phyloP scores from a whole-genome alignment of 495 filamentous ascomycete species.

The Podospora comata region DNA sequence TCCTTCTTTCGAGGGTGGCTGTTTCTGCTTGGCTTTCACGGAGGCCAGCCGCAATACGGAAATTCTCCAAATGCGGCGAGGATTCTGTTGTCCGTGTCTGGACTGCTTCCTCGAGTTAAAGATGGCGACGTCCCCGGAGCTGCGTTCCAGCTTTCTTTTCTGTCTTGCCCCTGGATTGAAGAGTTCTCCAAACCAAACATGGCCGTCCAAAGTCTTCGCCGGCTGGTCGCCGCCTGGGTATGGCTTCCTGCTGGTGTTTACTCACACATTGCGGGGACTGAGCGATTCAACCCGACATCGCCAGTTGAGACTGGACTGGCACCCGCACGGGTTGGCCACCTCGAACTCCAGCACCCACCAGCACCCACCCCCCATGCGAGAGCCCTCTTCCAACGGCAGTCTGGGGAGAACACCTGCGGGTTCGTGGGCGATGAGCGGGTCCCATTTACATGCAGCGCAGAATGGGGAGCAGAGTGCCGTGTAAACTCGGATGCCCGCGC shows the following conservation, averaged over 20 bases:
- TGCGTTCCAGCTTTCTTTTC: background rate
- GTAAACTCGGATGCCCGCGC: conserved; percentile 12
- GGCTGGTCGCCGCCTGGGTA: conserved; percentile 16
- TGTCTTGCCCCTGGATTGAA: background rate
- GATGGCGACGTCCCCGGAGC: background rate
- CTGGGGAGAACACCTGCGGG: conserved; percentile 14
- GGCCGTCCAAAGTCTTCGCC: conserved; percentile 15
- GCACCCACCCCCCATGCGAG: background rate
- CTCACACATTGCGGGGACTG: conserved; percentile 10
- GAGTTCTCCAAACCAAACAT: conserved; percentile 2
- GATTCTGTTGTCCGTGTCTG: too few species aligned
- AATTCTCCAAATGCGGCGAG: too few species aligned
- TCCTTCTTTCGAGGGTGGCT: too few species aligned
- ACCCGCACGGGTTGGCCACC: background rate
- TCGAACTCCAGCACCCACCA: background rate
- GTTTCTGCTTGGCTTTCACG: too few species aligned
- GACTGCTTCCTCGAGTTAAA: background rate
- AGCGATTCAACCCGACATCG: background rate
- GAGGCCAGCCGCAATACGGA: background rate
- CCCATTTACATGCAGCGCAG: background rate
- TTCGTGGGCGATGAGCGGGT: background rate
- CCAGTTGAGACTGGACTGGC: conserved; percentile 10
- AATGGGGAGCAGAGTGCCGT: conserved; percentile 10
- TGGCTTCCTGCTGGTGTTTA: conserved; percentile 16
- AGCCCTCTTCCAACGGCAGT: conserved; percentile 5